Base-by-base conservation (phyloP, 345 rosid species). In the Conringia planisiliqua region DNA sequence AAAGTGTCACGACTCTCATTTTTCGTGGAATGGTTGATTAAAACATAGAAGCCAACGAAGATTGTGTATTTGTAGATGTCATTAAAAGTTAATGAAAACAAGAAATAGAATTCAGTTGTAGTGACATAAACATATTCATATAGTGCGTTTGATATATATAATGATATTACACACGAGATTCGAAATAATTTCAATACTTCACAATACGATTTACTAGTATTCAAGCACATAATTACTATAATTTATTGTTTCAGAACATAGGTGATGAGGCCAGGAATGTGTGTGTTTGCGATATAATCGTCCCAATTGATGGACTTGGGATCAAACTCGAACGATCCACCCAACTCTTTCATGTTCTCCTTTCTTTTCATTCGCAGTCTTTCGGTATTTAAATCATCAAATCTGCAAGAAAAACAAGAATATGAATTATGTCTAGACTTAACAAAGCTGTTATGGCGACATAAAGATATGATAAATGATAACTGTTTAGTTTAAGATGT, bases 251-350 rank as follows among this genome's bases (percentile, higher is more conserved):
- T 88, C 47, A 88, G 83, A n/a, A 73, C 87, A 42, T 86, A 68
- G 46, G 83, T 86, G 4, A 83, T 78, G 27, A 91, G 68, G 7
- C 97, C 96, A 36, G 96, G 95, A 60, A 91, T 66, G 64, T 91
- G 96, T 55, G 43, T 73, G 16, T 84, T 82, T 50, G 64, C 46
- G 62, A 91, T 67, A 76, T 91, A 94, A 47, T 83, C 82, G 0
- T 85, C 89, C 98, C 97, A 93, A 3, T 87, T 63, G 27, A 93
- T 80, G 75, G 65, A 30, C 44, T 75, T 87, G 2, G 96, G 88
- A 71, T 91, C 90, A 9, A 91, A 91, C 20, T 54, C 66, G 58
- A 78, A 84, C 64, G 89, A 88, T 55, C 73, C 58, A 36, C 78
- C 83, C 0, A 60, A 13, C 76, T 89, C 92, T 26, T 52, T 44